Base-by-base conservation (phyloP, 805 yeast genomes). In the Allodekkera sacchari region DNA sequence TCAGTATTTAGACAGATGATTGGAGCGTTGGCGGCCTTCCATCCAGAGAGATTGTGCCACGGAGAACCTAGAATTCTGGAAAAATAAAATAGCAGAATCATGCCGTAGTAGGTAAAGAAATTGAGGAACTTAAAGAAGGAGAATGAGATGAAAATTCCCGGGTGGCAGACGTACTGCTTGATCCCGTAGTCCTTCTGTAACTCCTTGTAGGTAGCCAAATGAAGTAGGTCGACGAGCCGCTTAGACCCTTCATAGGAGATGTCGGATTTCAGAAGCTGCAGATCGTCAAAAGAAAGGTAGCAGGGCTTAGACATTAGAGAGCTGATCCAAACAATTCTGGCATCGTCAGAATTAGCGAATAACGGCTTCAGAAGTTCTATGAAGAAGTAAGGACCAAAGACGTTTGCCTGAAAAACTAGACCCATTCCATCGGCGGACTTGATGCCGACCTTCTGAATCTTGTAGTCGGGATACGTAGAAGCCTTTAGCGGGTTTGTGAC, bases 171-270 rank as follows among this genome's bases (percentile, higher is more conserved):
- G 57, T 83, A 87, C 49, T 82, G 87, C 30, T 61, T 64, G 30
- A 89, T 71, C 2, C 77, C 81, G 31, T 66, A 50, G 9, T 67
- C 45, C 19, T 59, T 44, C 17, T 49, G 47, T 48, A 84, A 58
- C 13, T 59, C 43, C 36, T 69, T 52, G 53, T 72, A 82, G 2
- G 87, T 71, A 7, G 83, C 87, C 26, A 71, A 54, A 56, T 89
- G 97, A 25, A 87, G 57, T 34, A 88, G 64, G 54, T 92, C 97
- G 24, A 89, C 77, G 41, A 81, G 61, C 48, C 95, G 66, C 50
- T 92, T 92, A 2, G 96, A 85, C 8, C 95, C 95, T 53, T 89
- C 97, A 51, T 92, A 92, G 6, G 95, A 75, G 30, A 70, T 73
- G 29, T 64, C 65, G 12, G 81, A 66, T 41, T 68, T 52, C 23